phyloP scores from a whole-genome alignment of 2,329 filamentous ascomycete genomes.

The Alternaria dauci region DNA sequence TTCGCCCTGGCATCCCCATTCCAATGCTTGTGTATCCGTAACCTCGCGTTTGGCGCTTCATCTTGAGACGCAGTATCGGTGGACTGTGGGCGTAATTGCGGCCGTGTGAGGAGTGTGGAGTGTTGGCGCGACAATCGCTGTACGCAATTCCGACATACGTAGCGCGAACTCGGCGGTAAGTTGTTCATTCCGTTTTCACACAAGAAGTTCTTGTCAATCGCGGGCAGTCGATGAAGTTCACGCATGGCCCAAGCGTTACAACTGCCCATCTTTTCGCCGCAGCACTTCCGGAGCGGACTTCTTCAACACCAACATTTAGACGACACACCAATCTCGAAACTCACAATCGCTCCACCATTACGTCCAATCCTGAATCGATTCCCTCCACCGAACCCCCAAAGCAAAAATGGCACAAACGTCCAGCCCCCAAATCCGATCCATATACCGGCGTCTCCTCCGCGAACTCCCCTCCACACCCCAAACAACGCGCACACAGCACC shows the following conservation, averaged over 20 bases:
- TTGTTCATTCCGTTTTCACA: conserved; percentile 19
- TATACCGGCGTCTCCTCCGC: conserved; percentile 89
- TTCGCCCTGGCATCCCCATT: conserved; percentile 5
- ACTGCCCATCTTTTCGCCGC: conserved; percentile 39
- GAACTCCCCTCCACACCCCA: conserved; percentile 79
- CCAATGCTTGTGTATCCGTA: conserved; percentile 19
- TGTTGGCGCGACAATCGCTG: conserved; percentile 11
- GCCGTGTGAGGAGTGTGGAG: conserved; percentile 1
- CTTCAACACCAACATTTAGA: not conserved
- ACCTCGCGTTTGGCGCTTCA: conserved; percentile 6
- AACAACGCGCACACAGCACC: conserved; percentile 39
- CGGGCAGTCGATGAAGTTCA: conserved; percentile 14
- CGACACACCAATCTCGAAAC: not conserved
- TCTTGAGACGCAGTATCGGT: conserved; percentile 10
- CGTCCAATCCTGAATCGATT: no score
- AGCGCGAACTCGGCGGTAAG: conserved; percentile 20
- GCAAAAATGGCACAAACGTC: conserved; percentile 51
- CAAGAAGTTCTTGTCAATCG: not conserved
- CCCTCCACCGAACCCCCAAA: not conserved
- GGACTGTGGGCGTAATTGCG: conserved; percentile 8
- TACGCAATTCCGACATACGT: conserved; percentile 34
- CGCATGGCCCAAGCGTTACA: conserved; percentile 32
- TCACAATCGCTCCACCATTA: no score
- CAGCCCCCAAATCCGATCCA: conserved; percentile 67
- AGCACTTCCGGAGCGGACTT: conserved; percentile 31